Evolutionary conservation across 345 rosid genomes (phyloP).

Genomic region (Arabis alpina): DNA sequence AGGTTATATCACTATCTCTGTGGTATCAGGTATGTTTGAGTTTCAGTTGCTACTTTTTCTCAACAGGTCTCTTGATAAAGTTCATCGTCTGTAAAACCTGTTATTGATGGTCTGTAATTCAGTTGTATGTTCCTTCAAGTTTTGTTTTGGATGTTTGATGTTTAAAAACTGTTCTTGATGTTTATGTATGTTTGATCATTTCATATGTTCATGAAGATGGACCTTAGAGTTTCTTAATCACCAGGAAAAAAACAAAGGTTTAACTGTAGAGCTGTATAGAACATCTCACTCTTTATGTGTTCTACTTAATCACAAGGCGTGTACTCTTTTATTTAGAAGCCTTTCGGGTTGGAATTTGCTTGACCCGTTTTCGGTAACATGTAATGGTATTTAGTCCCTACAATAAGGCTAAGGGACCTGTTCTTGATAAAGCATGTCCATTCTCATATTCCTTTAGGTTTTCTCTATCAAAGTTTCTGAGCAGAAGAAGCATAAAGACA

Average conservation of each 20-base stretch:
- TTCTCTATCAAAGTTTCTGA: constrained; percentile 11
- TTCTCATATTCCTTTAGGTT: constrained; percentile 23
- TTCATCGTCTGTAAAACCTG: constrained; percentile 25
- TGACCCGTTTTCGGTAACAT: constrained; percentile 5
- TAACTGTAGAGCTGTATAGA: neutral
- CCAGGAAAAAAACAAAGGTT: neutral
- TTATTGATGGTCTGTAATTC: constrained; percentile 14
- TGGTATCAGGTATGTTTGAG: constrained; percentile 37
- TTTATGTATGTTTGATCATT: constrained; percentile 23
- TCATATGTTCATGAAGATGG: constrained; percentile 20
- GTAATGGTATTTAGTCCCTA: constrained; percentile 1
- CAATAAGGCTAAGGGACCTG: constrained; percentile 4
- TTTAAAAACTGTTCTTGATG: constrained; percentile 7
- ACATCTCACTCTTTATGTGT: constrained; percentile 17
- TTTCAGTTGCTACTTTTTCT: neutral
- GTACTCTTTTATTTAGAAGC: constrained; percentile 5
- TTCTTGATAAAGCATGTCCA: constrained; percentile 22
- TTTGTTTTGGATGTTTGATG: constrained; percentile 22
- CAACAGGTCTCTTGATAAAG: constrained; percentile 12
- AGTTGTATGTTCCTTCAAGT: constrained; percentile 21
- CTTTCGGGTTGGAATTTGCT: neutral
- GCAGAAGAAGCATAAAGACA: constrained; percentile 11
- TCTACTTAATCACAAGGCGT: neutral
- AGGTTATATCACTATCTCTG: constrained; percentile 17
- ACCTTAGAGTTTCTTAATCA: constrained; percentile 4